Evolutionary conservation across 768 basidiomycete genomes (phyloP).

Genomic region (Pholiota molesta): DNA sequence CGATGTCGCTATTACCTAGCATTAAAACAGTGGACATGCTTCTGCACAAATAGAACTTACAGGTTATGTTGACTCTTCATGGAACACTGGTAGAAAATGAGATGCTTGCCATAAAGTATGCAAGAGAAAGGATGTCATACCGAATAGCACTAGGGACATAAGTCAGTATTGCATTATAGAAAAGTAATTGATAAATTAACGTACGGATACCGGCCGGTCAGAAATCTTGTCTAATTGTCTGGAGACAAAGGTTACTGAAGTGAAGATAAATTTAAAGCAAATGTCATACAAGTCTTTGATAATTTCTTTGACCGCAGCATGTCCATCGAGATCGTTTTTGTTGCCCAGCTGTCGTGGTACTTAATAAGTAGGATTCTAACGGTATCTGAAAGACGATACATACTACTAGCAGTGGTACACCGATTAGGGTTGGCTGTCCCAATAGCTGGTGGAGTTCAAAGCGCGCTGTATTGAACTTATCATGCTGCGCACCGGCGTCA

Average conservation of each 20-base stretch:
- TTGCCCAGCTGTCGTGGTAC: constrained; percentile 70
- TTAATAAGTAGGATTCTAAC: neutral
- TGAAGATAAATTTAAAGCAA: neutral
- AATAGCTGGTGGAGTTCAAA: constrained; percentile 86
- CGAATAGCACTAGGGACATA: constrained; percentile 68
- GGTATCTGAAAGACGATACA: constrained; percentile 27
- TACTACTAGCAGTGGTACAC: constrained; percentile 84
- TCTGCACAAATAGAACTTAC: constrained; percentile 40
- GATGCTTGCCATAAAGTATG: constrained; percentile 1
- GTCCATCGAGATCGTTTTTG: constrained; percentile 85
- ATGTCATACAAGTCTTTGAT: constrained; percentile 66
- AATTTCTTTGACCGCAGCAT: constrained; percentile 80
- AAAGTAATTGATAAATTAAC: constrained; percentile 30
- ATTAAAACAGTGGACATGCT: constrained; percentile 6
- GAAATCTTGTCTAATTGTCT: constrained; percentile 82
- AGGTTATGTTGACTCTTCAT: constrained; percentile 97
- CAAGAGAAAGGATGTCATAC: constrained; percentile 41
- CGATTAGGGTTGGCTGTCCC: constrained; percentile 60
- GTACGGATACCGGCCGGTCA: constrained; percentile 82
- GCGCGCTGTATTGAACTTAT: constrained; percentile 80
- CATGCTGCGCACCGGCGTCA: constrained; percentile 47
- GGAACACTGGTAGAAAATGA: constrained; percentile 65
- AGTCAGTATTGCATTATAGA: constrained; percentile 3
- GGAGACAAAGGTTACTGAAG: constrained; percentile 1
- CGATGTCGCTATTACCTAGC: constrained; percentile 64